phyloP scores from a whole-genome alignment of 2,329 filamentous ascomycete genomes.

The Alternaria dauci region DNA sequence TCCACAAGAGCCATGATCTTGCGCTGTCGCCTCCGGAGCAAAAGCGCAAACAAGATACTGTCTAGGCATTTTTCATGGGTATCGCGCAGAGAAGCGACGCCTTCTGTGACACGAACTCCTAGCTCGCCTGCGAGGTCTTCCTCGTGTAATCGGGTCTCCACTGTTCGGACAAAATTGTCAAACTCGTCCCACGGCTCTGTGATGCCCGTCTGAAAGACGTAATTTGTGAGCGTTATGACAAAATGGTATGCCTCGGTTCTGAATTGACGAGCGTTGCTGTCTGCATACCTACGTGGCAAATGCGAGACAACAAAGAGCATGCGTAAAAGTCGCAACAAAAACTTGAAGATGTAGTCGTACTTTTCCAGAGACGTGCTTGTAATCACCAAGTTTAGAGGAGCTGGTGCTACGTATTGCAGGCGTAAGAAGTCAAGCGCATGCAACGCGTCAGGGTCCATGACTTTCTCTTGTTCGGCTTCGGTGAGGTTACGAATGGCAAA shows the following conservation, averaged over 20 bases:
- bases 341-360: conserved; percentile 86
- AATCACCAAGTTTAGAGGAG: conserved; percentile 76
- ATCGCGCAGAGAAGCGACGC: conserved; percentile 71
- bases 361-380: conserved; percentile 74
- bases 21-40: conserved; percentile 77
- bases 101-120: conserved; percentile 59
- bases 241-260: conserved; percentile 82
- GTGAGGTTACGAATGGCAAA: conserved; percentile 82
- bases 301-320: conserved; percentile 75
- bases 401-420: conserved; percentile 81
- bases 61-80: conserved; percentile 79
- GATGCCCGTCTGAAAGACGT: conserved; percentile 83
- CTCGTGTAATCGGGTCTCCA: conserved; percentile 66
- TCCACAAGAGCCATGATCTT: conserved; percentile 77
- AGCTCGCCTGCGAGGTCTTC: conserved; percentile 56
- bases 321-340: conserved; percentile 77
- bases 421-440: conserved; percentile 93
- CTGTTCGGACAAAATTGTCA: conserved; percentile 67
- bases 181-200: conserved; percentile 76
- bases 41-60: conserved; percentile 74
- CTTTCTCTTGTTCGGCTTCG: conserved; percentile 79
- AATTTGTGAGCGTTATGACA: conserved; percentile 73
- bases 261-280: conserved; percentile 57
- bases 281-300: conserved; percentile 42
- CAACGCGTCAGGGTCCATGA: conserved; percentile 82